Base-by-base conservation (phyloP, 352 stramenopile species). In the Phytophthora ohioensis region DNA sequence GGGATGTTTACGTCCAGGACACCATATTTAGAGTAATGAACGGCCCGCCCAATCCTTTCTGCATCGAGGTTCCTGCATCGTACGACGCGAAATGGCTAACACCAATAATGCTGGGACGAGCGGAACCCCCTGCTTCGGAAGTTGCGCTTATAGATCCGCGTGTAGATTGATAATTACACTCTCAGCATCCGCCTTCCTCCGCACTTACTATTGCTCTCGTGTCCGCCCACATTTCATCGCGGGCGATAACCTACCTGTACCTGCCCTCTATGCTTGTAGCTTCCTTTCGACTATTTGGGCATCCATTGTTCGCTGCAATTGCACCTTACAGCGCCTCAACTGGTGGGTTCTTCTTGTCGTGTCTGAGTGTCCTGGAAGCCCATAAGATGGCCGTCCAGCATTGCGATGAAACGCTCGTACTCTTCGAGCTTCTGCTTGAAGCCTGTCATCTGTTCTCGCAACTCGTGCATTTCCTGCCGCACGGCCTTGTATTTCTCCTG, bases 381-480 rank as follows among this genome's bases (percentile, higher is more conserved):
- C 69, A 83, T 77, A 36, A 83, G 67, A 60, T 83, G 76, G 7
- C 76, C 76, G 34, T 83, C 76, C 31, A 83, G 72, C 72, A 79
- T 79, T 27, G 76, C 76, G 46, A 83, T 83, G 15, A 83, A 83
- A n/a, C 76, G 76, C 56, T 83, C 76, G 43, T 83, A 83, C 55
- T 83, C 72, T 39, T 83, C 76, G 17, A 83, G 71, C 59, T 83
- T 83, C 46, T 77, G 72, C 48, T 83, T 83, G 35, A 83, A 79
- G 9, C 56, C 69, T 8, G 57, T 71, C 69, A 80, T 83, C 36
- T 83, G 76, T 38, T 83, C 72, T 61, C 76, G 76, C 32, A 83
- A 43, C 31, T 80, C 76, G 36, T 80, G 76, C 65, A 80, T 79
- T 54, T 83, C 76, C 45, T 80, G 56, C 39, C 76, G 72, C 21